Evolutionary conservation across 2,329 filamentous ascomycete species (phyloP), one percentile per base, ranked within the genome.

Genomic region (Neoarthrinium moseri): DNA sequence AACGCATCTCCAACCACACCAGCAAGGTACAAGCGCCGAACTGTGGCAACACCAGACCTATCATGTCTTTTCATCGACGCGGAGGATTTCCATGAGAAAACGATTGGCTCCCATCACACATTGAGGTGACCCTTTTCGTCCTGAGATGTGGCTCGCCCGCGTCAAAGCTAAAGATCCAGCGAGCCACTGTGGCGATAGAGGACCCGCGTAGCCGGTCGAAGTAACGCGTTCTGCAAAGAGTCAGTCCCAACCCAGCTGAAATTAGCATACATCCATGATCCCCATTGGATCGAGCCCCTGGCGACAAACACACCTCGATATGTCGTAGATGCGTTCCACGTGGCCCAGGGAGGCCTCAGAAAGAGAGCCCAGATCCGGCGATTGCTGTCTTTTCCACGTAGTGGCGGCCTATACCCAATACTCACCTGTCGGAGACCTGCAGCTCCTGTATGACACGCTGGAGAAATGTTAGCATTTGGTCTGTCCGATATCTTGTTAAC

Each of bases 271-370:
- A 13, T 22, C n/a, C 24, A 17, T n/a, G 5, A 17, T 23, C n/a
- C 15, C 22, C n/a, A 36, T 44, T 37, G 43, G 34, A n/a, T 22
- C 24, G 43, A 37, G 18, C 24, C 34, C 15, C 34, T 38, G 39
- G 5, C 17, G 15, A 10, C 21, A 21, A 30, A 10, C 13, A 15
- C 20, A 40, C 11, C 6, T 18, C 7, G 23, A 38, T 36, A 20
- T 17, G 5, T 39, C 26, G 24, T 45, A 30, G 24, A 30, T 29
- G 20, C 13, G 23, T 45, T 45, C 23, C 6, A 29, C 18, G 32
- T 45, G 33, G 30, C 13, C 35, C 17, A 36, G 18, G 43, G 43
- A 45, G 43, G 43, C 43, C 43, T 45, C 43, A 20, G 22, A 39
- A 45, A 30, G 10, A 23, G 22, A n/a, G 24, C n/a, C 34, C 39